Percentiles rank a stretch among this genome's conserved stretches.
phyloP scores from a whole-genome alignment of 805 yeast genomes.

The Zygosaccharomyces rouxii region DNA sequence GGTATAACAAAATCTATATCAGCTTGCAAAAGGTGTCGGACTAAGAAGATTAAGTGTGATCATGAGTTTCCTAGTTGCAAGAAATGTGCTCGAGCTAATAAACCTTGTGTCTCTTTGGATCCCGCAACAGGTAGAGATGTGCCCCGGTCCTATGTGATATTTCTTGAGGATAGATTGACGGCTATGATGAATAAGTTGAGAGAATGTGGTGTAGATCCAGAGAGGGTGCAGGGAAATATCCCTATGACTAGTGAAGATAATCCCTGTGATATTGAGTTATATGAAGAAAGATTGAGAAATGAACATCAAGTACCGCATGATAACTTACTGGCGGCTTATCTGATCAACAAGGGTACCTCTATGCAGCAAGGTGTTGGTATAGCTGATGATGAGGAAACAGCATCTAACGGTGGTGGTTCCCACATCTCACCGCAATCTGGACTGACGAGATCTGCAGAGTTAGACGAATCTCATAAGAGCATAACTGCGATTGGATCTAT shows the following conservation, averaged over 20 bases:
- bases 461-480: conserved; percentile 22
- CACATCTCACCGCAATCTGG: neutral
- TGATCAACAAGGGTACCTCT: conserved; percentile 26
- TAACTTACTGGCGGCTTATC: conserved; percentile 25
- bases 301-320: conserved; percentile 23
- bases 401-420: neutral
- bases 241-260: conserved; percentile 29
- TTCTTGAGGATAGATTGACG: conserved; percentile 61
- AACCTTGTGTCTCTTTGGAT: conserved; percentile 77
- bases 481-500: conserved; percentile 24
- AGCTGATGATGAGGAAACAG: neutral
- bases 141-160: conserved; percentile 72
- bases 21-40: conserved; percentile 81
- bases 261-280: conserved; percentile 24
- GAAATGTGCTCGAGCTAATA: conserved; percentile 55
- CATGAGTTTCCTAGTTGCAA: conserved; percentile 53
- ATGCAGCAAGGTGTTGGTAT: conserved; percentile 19
- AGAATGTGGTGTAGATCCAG: conserved; percentile 40
- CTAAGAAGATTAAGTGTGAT: conserved; percentile 61
- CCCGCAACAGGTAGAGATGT: conserved; percentile 85
- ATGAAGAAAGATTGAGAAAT: conserved; percentile 19
- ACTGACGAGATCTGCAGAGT: conserved; percentile 15
- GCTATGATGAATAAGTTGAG: conserved; percentile 50
- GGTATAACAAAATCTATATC: conserved; percentile 64
- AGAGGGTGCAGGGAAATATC: conserved; percentile 22